Evolutionary conservation across 1,139 yeast species (phyloP).

Genomic region (Taphrina confusa): DNA sequence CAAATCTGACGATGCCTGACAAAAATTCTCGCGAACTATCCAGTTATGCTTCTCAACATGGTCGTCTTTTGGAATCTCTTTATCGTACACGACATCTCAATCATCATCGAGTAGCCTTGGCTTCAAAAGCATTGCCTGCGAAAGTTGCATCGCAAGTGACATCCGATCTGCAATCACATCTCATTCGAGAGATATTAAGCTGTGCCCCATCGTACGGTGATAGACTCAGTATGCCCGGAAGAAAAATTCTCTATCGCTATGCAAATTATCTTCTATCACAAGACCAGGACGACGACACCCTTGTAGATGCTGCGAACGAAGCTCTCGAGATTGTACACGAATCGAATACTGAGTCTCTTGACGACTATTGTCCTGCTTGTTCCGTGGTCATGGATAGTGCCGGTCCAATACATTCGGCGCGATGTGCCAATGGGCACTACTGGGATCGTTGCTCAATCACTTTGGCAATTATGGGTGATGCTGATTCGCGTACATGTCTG

Average conservation of each 20-base stretch:
- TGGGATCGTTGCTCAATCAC: constrained; percentile 17
- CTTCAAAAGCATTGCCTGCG: background rate
- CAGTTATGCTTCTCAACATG: no score
- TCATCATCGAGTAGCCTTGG: background rate
- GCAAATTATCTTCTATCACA: background rate
- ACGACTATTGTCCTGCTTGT: constrained; percentile 15
- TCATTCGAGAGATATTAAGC: background rate
- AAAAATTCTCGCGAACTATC: background rate
- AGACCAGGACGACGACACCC: background rate
- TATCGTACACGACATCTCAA: background rate
- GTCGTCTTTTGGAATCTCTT: background rate
- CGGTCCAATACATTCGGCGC: background rate
- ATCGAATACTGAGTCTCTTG: background rate
- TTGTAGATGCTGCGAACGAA: background rate
- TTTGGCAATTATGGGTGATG: background rate
- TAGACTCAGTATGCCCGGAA: background rate
- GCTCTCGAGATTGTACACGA: background rate
- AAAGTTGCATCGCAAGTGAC: background rate
- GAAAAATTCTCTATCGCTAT: background rate
- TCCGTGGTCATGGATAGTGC: background rate
- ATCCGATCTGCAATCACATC: background rate
- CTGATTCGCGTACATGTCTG: constrained; percentile 2
- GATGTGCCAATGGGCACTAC: constrained; percentile 6
- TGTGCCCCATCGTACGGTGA: background rate
- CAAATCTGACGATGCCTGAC: no score